Evolutionary conservation across 257 asterid genomes (phyloP), one percentile per base, ranked within the genome.

Genomic region (Solanum paucissectum): DNA sequence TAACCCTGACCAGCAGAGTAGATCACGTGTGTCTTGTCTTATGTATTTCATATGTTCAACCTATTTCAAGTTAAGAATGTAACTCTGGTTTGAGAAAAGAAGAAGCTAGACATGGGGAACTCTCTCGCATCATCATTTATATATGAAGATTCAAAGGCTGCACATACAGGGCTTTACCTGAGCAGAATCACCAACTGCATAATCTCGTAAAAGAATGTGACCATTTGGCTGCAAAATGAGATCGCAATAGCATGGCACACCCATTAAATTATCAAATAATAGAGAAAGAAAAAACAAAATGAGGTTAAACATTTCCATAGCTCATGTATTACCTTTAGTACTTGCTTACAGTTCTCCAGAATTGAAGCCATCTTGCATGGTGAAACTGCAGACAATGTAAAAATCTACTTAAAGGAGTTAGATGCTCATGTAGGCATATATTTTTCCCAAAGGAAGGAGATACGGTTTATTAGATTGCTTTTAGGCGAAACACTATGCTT

Each of bases 381-480:
- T 88, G 98, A 91, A 92, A 95, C 93, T 91, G 98, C 98, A 91
- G 98, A 96, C 89, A 96, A 89, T 92, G 89, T 93, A 93, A 95
- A 95, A 86, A 96, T 90, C 99, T 96, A 94, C 89, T 88, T 64
- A 29, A 81, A 68, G 71, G 38, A 60, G 87, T 90, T 89, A 90
- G 91, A 83, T 75, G 37, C 73, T 82, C 86, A 32, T 46, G 25
- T 49, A 82, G 69, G 12, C 44, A 29, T 49, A 49, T 9, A 1
- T 49, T 23, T 81, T 82, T 32, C 86, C 20, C 14, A 5, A 14
- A 49, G 7, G 13, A 82, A 18, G 44, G 14, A 82, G 20, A 82
- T 82, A 49, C 6, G 42, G 25, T 5, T 49, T 6, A 40, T 11
- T 38, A n/a, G 27, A 76, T 23, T 76, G 58, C 12, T 76, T 3